phyloP scores from a whole-genome alignment of 2,329 filamentous ascomycete species.

The Aspergillus fumigatiaffinis region DNA sequence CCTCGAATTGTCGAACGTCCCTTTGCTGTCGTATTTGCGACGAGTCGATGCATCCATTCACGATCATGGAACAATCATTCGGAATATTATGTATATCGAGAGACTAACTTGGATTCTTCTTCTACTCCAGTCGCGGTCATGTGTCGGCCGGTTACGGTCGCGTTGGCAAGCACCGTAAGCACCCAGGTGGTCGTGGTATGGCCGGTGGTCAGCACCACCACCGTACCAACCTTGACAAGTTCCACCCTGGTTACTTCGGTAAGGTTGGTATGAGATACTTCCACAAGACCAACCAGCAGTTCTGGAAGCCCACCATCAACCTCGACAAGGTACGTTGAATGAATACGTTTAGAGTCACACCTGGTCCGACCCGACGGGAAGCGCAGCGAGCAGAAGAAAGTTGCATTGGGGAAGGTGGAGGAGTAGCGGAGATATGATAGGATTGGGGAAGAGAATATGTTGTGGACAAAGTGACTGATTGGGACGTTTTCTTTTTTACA shows the following conservation, averaged over 20 bases:
- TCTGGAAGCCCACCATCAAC: conserved; percentile 99
- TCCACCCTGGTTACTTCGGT: conserved; percentile 99
- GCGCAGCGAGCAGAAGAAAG: neutral
- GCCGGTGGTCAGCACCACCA: conserved; percentile 99
- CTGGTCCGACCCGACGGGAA: neutral
- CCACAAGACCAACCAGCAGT: conserved; percentile 92
- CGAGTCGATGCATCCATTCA: conserved; percentile 1
- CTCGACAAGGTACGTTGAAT: conserved; percentile 79
- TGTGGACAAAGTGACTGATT: conserved; percentile 13
- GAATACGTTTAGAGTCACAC: conserved; percentile 2
- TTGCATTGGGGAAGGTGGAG: neutral
- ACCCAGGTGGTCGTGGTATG: conserved; percentile 73
- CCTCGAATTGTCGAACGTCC: conserved; percentile 13
- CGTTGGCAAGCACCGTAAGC: conserved; percentile 98
- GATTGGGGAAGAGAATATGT: neutral
- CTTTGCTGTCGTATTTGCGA: conserved; percentile 9
- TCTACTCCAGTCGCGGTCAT: conserved; percentile 74
- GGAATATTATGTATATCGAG: conserved; percentile 1
- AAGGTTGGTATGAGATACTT: conserved; percentile 95
- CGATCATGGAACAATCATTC: neutral
- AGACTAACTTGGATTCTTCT: conserved; percentile 14
- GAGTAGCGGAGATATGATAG: neutral
- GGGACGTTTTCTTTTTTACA: conserved; percentile 35
- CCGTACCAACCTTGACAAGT: conserved; percentile 87
- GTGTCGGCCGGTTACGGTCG: conserved; percentile 98